phyloP scores from a whole-genome alignment of 169 alveolate species.

The Cryptosporidium sp. region DNA sequence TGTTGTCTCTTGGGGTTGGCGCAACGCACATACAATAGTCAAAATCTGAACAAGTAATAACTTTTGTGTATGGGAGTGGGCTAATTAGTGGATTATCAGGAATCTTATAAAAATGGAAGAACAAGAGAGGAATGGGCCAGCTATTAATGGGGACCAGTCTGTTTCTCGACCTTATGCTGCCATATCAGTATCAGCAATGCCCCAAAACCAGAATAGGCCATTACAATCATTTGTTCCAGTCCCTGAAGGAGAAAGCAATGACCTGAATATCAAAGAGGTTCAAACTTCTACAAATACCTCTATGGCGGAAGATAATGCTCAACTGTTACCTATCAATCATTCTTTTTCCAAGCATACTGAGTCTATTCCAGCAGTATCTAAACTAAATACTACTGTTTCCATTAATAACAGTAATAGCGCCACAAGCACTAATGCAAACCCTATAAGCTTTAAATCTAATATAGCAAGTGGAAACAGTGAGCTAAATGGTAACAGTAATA shows the following conservation, averaged over 20 bases:
- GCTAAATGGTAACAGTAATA: not conserved
- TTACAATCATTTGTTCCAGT: constrained; percentile 19
- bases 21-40: constrained; percentile 77
- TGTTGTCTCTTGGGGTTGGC: constrained; percentile 76
- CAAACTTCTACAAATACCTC: not conserved
- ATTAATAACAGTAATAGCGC: not conserved
- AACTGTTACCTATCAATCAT: constrained; percentile 33
- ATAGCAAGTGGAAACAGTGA: not conserved
- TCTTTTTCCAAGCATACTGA: constrained; percentile 18
- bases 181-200: constrained; percentile 14
- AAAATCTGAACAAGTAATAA: constrained; percentile 68
- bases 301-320: constrained; percentile 7
- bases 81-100: constrained; percentile 35
- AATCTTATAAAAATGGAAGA: constrained; percentile 40
- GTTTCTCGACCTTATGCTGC: constrained; percentile 10
- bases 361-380: not conserved
- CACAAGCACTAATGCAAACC: not conserved
- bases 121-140: constrained; percentile 35
- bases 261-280: not conserved
- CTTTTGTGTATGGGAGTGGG: constrained; percentile 75
- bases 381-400: not conserved
- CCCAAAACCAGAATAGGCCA: constrained; percentile 43
- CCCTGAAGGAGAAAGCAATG: not conserved
- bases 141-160: not conserved
- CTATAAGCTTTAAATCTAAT: not conserved